Base-by-base conservation (phyloP, 2,329 filamentous ascomycete species). In the Diaporthe vexans region DNA sequence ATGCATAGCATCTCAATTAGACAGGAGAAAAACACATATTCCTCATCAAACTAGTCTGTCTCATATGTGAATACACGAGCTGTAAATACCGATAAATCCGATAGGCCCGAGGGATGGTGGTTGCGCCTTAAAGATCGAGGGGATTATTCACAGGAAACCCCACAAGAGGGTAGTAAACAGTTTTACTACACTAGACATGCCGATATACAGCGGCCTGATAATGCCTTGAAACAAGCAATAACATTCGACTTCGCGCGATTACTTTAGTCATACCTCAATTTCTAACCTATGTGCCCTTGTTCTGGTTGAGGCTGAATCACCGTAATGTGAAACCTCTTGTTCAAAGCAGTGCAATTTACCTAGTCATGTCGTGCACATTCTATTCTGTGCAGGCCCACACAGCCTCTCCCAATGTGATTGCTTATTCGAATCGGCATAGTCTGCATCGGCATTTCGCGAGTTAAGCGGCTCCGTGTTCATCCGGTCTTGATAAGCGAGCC, bases 401-500 rank as follows among this genome's bases (percentile, higher is more conserved):
- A 8, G 7, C 6, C 7, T 40, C 11, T 26, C 21, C 13, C 8
- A 26, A 9, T 15, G 13, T 19, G 3, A 17, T 8, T 43, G 8
- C 58, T 21, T 9, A 61, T 17, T 61, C 37, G 37, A 24, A 43
- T 3, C n/a, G 26, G 29, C 15, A 8, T 24, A 13, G n/a, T 46
- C 13, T 26, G 7, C 13, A 26, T 43, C 58, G 58, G 58, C 37
- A 43, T 13, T 43, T 24, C 24, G 59, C 15, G 26, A 35, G 19
- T 48, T 4, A 7, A 21, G 19, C 37, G 29, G 29, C 29, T 29
- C 29, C 29, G 29, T 29, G 29, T 29, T 29, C 29, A 29, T 29
- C 29, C 29, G 29, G 29, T 48, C 43, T 65, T 65, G 59, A 51
- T 65, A 65, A 65, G 59, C 59, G 43, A 6, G 4, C 19, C 17